Evolutionary conservation across 2,329 filamentous ascomycete species (phyloP).

Genomic region (Epichloe hybrida): DNA sequence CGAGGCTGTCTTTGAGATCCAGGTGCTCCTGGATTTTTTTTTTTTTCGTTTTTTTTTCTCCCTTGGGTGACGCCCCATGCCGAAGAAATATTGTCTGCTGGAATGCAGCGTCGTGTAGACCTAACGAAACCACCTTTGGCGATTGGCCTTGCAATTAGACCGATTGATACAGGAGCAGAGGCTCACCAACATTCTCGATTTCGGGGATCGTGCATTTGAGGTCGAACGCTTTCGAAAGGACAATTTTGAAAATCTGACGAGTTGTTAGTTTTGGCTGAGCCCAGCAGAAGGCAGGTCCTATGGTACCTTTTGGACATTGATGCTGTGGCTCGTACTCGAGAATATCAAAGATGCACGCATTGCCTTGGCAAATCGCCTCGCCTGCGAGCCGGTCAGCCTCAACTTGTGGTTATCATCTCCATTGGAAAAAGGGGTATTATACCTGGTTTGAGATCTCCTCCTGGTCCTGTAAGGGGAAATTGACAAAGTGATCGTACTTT

Average conservation of each 20-base stretch:
- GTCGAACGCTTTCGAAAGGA: constrained; percentile 95
- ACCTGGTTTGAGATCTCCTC: constrained; percentile 97
- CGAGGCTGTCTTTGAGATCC: neutral
- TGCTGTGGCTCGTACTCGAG: constrained; percentile 96
- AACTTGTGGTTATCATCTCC: neutral
- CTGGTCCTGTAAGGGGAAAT: constrained; percentile 92
- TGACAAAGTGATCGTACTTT: constrained; percentile 99
- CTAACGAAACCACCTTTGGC: neutral
- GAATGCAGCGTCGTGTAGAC: neutral
- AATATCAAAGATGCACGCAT: constrained; percentile 98
- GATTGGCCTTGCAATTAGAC: constrained; percentile 15
- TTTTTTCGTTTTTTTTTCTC: neutral
- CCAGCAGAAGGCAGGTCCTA: neutral
- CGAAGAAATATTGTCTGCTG: neutral
- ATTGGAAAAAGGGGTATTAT: constrained; percentile 5
- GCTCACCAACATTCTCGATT: constrained; percentile 96
- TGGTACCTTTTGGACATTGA: constrained; percentile 90
- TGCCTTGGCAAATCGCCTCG: constrained; percentile 88
- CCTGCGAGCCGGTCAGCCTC: constrained; percentile 34
- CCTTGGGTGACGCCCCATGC: too few species aligned
- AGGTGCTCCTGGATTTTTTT: neutral
- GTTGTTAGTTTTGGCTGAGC: constrained; percentile 1
- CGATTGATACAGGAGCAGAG: constrained; percentile 78
- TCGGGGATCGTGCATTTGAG: constrained; percentile 98
- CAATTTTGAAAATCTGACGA: constrained; percentile 93